phyloP scores from a whole-genome alignment of 768 basidiomycete genomes.

The Mycena maculata region DNA sequence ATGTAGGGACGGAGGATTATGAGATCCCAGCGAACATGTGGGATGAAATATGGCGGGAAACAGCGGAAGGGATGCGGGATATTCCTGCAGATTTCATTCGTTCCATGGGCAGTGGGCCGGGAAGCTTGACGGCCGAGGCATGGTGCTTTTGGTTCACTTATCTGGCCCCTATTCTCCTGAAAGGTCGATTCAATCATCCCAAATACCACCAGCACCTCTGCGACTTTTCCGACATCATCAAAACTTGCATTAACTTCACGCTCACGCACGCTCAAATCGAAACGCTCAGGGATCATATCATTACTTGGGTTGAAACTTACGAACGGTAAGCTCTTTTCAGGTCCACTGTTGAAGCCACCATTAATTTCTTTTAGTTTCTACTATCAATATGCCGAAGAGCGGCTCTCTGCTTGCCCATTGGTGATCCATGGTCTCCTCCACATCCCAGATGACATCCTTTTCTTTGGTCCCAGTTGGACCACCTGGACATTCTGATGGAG shows the following conservation, averaged over 20 bases:
- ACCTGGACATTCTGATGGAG: constrained; percentile 54
- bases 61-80: constrained; percentile 46
- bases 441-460: constrained; percentile 43
- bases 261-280: constrained; percentile 42
- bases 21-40: constrained; percentile 27
- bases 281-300: constrained; percentile 40
- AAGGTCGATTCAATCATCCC: constrained; percentile 38
- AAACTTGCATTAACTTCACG: constrained; percentile 47
- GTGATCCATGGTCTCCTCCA: constrained; percentile 51
- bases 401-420: constrained; percentile 44
- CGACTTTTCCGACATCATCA: constrained; percentile 48
- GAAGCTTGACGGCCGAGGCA: constrained; percentile 53
- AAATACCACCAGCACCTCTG: constrained; percentile 53
- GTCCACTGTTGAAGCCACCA: background rate
- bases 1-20: constrained; percentile 35
- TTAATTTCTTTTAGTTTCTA: constrained; percentile 35
- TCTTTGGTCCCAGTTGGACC: constrained; percentile 46
- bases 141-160: constrained; percentile 53
- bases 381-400: constrained; percentile 42
- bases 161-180: constrained; percentile 51
- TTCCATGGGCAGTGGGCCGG: too few species aligned
- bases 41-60: too few species aligned
- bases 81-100: too few species aligned
- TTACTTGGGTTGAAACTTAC: constrained; percentile 51
- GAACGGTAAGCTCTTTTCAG: constrained; percentile 40